Evolutionary conservation across 768 basidiomycete species (phyloP).

Genomic region (Boletus speciosus): DNA sequence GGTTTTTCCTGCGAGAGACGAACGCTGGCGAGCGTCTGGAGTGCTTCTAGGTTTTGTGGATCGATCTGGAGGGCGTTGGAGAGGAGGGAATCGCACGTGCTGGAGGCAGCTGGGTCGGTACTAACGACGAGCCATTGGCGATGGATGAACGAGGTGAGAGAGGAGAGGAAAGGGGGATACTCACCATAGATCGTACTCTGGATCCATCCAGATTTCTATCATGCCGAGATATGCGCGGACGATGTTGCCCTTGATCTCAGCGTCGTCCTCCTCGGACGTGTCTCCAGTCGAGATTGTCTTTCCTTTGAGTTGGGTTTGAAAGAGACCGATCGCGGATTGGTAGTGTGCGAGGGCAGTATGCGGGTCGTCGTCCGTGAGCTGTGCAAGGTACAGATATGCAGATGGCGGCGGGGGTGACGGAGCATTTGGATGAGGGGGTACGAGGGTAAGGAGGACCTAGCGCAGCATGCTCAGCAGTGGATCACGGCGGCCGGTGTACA

Average conservation of each 20-base stretch:
- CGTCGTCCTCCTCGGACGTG: constrained; percentile 31
- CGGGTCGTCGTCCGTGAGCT: constrained; percentile 76
- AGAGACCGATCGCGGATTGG: constrained; percentile 72
- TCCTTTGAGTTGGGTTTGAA: constrained; percentile 67
- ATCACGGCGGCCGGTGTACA: not conserved
- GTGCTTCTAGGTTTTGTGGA: constrained; percentile 72
- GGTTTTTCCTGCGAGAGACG: constrained; percentile 83
- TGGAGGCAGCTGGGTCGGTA: constrained; percentile 77
- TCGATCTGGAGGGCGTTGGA: constrained; percentile 69
- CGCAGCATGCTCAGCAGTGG: not conserved
- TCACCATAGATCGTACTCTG: constrained; percentile 81
- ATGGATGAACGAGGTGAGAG: not conserved
- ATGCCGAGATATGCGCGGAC: constrained; percentile 81
- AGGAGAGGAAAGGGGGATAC: constrained; percentile 20
- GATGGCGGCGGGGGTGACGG: constrained; percentile 64
- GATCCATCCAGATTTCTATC: constrained; percentile 97
- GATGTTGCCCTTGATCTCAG: constrained; percentile 62
- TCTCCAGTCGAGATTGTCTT: constrained; percentile 50
- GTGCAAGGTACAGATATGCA: constrained; percentile 86
- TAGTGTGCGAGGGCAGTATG: constrained; percentile 71
- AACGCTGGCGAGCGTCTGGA: constrained; percentile 80
- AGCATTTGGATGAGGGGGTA: constrained; percentile 60
- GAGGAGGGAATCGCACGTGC: constrained; percentile 77
- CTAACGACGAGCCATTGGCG: constrained; percentile 37
- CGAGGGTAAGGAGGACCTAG: constrained; percentile 60